These are phyloP conservation scores for Immersiella caudata DNA, from an alignment of 495 filamentous ascomycete genomes.

Conservation along the genomic window DNA sequence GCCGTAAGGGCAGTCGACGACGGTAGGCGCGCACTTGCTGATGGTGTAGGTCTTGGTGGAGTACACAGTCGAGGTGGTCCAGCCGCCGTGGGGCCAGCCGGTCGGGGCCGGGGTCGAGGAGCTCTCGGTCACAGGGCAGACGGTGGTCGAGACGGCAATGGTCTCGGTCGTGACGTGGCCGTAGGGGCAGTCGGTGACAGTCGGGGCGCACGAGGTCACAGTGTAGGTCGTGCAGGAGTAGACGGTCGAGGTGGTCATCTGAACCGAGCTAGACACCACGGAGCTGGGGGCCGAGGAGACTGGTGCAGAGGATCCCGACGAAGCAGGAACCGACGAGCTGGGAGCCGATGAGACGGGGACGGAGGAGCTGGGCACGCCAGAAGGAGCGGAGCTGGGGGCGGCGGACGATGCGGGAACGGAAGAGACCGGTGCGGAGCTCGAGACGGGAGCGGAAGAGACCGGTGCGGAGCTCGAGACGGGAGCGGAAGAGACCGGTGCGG, in stretches of 20 bases:
- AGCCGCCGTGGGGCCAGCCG: conserved; percentile 25
- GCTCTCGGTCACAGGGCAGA: conserved; percentile 42
- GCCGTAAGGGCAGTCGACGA: conserved; percentile 45
- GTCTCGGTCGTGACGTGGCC: conserved; percentile 32
- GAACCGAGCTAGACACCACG: conserved; percentile 20
- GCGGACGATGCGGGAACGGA: conserved; percentile 29
- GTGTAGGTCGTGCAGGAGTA: conserved; percentile 56
- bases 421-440: not conserved
- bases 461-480: too few species aligned
- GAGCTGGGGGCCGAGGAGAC: not conserved
- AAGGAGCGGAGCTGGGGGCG: too few species aligned
- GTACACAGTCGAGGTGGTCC: conserved; percentile 58
- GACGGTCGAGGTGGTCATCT: conserved; percentile 41
- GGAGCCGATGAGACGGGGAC: conserved; percentile 5
- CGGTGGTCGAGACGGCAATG: conserved; percentile 28
- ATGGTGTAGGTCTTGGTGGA: conserved; percentile 57
- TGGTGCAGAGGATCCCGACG: not conserved
- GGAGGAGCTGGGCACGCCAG: conserved; percentile 11
- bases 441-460: conserved; percentile 34
- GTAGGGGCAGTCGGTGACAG: conserved; percentile 40
- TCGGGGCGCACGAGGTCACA: conserved; percentile 60
- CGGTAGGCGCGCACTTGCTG: conserved; percentile 58
- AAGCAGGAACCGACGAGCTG: not conserved
- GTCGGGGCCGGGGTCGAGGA: conserved; percentile 32
- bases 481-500: too few species aligned